phyloP scores from a whole-genome alignment of 768 basidiomycete species.

The Leucocoprinus birnbaumii region DNA sequence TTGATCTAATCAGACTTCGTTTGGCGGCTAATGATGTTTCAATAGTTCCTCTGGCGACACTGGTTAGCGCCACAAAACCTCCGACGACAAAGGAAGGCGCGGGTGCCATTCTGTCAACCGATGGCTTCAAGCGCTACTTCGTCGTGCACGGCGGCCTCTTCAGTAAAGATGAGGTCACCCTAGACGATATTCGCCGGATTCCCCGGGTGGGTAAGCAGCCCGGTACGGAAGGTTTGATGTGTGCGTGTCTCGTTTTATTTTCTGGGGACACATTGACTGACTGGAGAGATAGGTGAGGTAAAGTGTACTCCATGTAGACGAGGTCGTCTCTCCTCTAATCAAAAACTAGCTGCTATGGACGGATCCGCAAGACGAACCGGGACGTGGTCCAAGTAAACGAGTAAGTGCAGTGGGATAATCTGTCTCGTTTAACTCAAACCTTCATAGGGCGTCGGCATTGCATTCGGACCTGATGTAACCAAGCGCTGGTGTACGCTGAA shows the following conservation, averaged over 20 bases:
- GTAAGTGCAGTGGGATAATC: constrained; percentile 38
- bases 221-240: constrained; percentile 94
- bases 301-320: neutral
- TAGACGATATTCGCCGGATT: constrained; percentile 90
- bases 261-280: constrained; percentile 10
- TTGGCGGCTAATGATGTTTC: constrained; percentile 7
- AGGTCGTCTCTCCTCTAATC: constrained; percentile 12
- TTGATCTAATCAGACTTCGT: neutral
- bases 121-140: constrained; percentile 86
- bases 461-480: constrained; percentile 95
- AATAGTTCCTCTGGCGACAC: constrained; percentile 85
- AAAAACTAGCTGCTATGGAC: constrained; percentile 81
- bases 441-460: constrained; percentile 85
- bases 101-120: constrained; percentile 72
- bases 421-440: neutral
- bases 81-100: constrained; percentile 34
- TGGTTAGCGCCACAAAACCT: constrained; percentile 73
- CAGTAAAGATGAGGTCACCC: constrained; percentile 91
- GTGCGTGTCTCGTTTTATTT: constrained; percentile 31
- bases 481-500: constrained; percentile 86
- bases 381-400: constrained; percentile 95
- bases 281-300: constrained; percentile 56
- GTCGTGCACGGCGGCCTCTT: constrained; percentile 97
- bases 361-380: constrained; percentile 86
- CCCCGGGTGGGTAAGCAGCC: constrained; percentile 88